Conservation (phyloP, 768 basidiomycete genomes). For the Lactarius indigo region DNA sequence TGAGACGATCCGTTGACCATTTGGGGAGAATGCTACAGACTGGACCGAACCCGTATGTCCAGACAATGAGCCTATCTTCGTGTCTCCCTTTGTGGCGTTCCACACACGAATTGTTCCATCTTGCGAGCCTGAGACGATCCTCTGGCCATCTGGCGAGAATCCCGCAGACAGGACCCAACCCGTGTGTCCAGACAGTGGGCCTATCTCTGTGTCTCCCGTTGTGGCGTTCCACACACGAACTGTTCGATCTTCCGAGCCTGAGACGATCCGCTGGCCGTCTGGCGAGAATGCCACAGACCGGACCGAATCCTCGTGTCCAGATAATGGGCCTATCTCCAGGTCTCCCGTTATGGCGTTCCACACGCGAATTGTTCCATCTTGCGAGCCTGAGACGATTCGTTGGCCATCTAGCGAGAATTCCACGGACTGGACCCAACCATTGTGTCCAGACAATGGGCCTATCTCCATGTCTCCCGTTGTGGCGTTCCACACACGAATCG, state of each 20-base stretch:
- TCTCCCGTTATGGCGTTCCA: background rate
- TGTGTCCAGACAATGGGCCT: too few relatives aligned
- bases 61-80: too few relatives aligned
- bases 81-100: background rate
- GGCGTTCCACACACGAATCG: too few relatives aligned
- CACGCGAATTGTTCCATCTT: background rate
- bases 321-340: background rate
- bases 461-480: too few relatives aligned
- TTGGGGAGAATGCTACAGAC: too few relatives aligned
- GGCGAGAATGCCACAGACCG: background rate
- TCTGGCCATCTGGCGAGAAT: background rate
- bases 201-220: background rate
- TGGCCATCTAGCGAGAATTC: too few relatives aligned
- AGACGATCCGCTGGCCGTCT: background rate
- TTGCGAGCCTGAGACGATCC: too few relatives aligned
- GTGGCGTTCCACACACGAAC: background rate
- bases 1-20: too few relatives aligned
- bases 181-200: background rate
- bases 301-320: background rate
- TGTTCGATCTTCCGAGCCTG: background rate
- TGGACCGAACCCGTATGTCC: too few relatives aligned
- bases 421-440: too few relatives aligned
- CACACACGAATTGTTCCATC: background rate
- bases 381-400: background rate
- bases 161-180: background rate